Percentiles rank a stretch among this genome's conserved stretches.
Conservation (phyloP, 1,284 basidiomycete species). For the Cutaneotrichosporon sp. region DNA sequence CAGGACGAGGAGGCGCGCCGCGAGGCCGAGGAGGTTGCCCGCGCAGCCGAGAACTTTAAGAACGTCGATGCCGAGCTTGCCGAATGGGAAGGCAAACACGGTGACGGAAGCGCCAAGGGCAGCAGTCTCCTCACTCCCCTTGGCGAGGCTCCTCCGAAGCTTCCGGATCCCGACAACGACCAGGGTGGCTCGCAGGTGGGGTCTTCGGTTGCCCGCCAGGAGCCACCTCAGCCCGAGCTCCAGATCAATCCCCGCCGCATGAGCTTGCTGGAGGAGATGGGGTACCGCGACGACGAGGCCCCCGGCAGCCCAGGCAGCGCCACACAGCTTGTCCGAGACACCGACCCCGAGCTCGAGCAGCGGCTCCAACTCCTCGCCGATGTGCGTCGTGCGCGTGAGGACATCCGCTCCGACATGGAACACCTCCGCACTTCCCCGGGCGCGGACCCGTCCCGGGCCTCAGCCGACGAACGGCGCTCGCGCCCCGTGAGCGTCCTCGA, state of each 20-base stretch:
- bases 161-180: conserved; percentile 22
- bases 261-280: conserved; percentile 15
- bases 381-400: conserved; percentile 38
- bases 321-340: neutral
- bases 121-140: neutral
- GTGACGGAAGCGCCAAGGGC: conserved; percentile 29
- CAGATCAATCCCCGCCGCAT: conserved; percentile 13
- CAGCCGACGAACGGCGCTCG: too few relatives aligned
- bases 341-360: conserved; percentile 34
- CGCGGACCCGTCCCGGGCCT: too few relatives aligned
- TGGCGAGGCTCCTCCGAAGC: neutral
- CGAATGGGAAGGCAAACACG: conserved; percentile 82
- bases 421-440: conserved; percentile 26
- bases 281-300: neutral
- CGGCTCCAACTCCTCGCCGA: conserved; percentile 41
- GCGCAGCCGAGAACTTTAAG: conserved; percentile 67
- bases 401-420: conserved; percentile 38
- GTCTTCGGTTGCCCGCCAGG: neutral
- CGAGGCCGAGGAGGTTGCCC: conserved; percentile 68
- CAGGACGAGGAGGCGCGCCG: conserved; percentile 66
- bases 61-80: conserved; percentile 65
- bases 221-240: neutral
- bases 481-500: neutral
- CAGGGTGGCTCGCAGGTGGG: neutral
- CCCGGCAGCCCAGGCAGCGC: neutral